phyloP scores from a whole-genome alignment of 495 filamentous ascomycete species.

The Alectoria sarmentosa region DNA sequence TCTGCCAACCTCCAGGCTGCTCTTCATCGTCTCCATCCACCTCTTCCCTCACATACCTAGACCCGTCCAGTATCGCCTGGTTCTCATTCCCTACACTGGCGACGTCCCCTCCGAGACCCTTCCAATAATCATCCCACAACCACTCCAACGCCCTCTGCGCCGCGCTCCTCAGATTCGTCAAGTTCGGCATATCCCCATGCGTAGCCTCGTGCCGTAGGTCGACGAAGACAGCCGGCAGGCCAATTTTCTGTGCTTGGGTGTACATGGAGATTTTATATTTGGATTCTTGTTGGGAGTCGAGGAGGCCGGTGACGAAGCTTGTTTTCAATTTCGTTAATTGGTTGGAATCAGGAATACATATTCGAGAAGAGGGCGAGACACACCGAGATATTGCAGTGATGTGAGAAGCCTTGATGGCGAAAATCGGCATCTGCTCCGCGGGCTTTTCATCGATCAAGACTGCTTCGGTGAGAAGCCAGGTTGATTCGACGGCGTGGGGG shows the following conservation, averaged over 20 bases:
- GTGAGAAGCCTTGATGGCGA: constrained; percentile 51
- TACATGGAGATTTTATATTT: constrained; percentile 75
- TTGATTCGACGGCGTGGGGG: constrained; percentile 76
- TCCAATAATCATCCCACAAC: constrained; percentile 89
- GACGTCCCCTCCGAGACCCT: constrained; percentile 15
- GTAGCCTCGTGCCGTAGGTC: constrained; percentile 86
- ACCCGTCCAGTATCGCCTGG: neutral
- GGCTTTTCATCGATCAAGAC: constrained; percentile 56
- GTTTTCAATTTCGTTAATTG: neutral
- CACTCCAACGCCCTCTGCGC: constrained; percentile 64
- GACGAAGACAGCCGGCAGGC: constrained; percentile 76
- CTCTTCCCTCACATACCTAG: constrained; percentile 1
- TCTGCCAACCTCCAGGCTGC: constrained; percentile 41
- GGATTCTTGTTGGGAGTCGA: constrained; percentile 66
- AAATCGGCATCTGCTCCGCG: constrained; percentile 32
- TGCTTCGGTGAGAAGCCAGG: constrained; percentile 67
- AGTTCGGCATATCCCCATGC: constrained; percentile 74
- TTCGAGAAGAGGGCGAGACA: constrained; percentile 18
- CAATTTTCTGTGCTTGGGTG: constrained; percentile 63
- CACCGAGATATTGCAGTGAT: constrained; percentile 55
- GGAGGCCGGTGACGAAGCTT: constrained; percentile 86
- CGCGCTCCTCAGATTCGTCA: constrained; percentile 60
- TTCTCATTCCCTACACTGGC: neutral
- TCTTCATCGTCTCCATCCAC: constrained; percentile 26
- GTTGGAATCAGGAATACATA: too few relatives aligned